Conservation (phyloP, 176 grass and related monocot genomes). For the Oryza rufipogon region DNA sequence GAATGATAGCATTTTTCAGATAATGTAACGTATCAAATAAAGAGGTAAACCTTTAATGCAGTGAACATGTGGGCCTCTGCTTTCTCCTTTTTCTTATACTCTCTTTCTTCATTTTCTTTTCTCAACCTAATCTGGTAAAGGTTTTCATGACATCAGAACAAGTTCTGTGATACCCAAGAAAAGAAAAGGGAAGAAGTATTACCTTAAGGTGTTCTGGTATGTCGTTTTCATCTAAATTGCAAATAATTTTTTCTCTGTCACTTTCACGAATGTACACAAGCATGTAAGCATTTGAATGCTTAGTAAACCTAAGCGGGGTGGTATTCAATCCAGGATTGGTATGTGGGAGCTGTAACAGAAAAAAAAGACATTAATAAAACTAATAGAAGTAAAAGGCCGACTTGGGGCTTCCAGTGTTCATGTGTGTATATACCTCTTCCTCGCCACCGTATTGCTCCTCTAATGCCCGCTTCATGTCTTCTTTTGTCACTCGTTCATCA, state of each 20-base stretch:
- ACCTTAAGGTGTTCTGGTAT: conserved; percentile 74
- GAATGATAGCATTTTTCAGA: not conserved
- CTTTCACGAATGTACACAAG: conserved; percentile 84
- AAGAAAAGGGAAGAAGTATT: conserved; percentile 33
- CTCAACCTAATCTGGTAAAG: conserved; percentile 60
- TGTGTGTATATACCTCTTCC: conserved; percentile 58
- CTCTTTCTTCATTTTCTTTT: conserved; percentile 78
- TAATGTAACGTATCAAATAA: not conserved
- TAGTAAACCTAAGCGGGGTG: conserved; percentile 69
- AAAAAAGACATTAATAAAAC: conserved; percentile 16
- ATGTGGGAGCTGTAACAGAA: conserved; percentile 58
- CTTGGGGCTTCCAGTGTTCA: not conserved
- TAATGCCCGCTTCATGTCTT: conserved; percentile 56
- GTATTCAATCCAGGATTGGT: conserved; percentile 70
- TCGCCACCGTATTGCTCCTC: conserved; percentile 86
- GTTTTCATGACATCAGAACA: conserved; percentile 26
- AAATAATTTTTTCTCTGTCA: conserved; percentile 70
- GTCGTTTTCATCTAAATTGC: conserved; percentile 73
- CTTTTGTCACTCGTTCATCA: conserved; percentile 81
- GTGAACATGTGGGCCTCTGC: conserved; percentile 83
- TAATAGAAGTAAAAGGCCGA: conserved; percentile 11
- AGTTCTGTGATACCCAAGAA: conserved; percentile 13
- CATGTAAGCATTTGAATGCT: conserved; percentile 88
- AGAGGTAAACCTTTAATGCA: conserved; percentile 62
- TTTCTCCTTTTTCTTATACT: conserved; percentile 77